Evolutionary conservation across 2,329 filamentous ascomycete genomes (phyloP), one percentile per base, ranked within the genome.

Genomic region (Diaporthe vexans): DNA sequence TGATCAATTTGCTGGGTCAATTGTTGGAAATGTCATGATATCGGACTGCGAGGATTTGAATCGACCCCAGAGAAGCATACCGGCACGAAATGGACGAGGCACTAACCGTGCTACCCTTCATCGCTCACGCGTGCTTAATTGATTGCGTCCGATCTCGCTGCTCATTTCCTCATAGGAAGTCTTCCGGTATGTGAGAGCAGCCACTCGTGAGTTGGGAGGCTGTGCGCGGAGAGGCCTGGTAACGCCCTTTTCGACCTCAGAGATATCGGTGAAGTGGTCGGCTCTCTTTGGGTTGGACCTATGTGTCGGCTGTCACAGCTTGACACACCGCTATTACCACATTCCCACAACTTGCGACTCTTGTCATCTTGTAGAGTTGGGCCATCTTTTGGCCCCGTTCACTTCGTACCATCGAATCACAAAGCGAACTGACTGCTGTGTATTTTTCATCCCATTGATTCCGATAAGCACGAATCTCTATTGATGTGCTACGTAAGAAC

Each of bases 401-500:
- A 56, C 35, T 54, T 43, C 13, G 13, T 48, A 21, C 19, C 19
- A 21, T 48, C 46, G 46, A 48, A 9, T 48, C 46, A 48, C 46
- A 48, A 21, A 19, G 19, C 17, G 17, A 7, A 21, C 33, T 10
- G 26, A 46, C 21, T 57, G 21, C n/a, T 54, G 43, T n/a, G 33
- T 35, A 37, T 65, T 33, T 33, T 71, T 71, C 52, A 71, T 73
- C 63, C 48, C 63, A 75, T 67, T 72, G 70, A 72, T 75, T 73
- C 65, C 67, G 71, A 58, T 67, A 73, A 69, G 57, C 72, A 74
- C 67, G 67, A 71, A 54, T 61, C 29, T 71, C 67, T 48, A 59
- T 59, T 54, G 63, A 68, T 61, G 74, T 73, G 72, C 65, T 75
- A 73, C 58, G 51, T 69, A 61, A 59, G 19, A 37, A 68, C 59